These are phyloP conservation scores for Lactarius trivialis DNA, from an alignment of 768 basidiomycete genomes.

Conservation along the genomic window DNA sequence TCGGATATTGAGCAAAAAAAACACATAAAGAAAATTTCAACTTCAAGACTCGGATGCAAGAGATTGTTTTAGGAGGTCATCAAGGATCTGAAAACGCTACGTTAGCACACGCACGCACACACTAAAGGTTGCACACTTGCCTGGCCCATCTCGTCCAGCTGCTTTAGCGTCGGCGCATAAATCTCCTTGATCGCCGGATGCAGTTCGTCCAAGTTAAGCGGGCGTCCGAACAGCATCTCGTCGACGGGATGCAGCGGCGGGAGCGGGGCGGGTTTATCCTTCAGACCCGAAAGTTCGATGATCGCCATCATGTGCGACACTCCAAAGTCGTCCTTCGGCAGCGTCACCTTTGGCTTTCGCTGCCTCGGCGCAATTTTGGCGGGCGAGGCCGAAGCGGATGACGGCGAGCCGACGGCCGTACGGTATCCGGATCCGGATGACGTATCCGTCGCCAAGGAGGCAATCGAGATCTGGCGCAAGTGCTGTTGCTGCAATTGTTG, in stretches of 20 bases:
- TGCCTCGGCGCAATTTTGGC: constrained; percentile 32
- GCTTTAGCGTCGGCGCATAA: constrained; percentile 62
- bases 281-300: constrained; percentile 56
- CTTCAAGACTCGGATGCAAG: constrained; percentile 1
- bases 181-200: constrained; percentile 70
- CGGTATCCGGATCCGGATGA: constrained; percentile 24
- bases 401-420: constrained; percentile 20
- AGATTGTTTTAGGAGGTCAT: constrained; percentile 25
- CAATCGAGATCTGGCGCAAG: constrained; percentile 16
- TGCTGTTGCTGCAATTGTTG: neutral
- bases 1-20: neutral
- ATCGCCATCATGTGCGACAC: constrained; percentile 81
- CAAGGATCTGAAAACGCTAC: constrained; percentile 23
- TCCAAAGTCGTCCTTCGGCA: constrained; percentile 82
- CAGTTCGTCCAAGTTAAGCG: constrained; percentile 51
- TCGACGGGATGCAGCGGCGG: constrained; percentile 56
- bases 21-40: neutral
- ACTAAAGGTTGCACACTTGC: constrained; percentile 33
- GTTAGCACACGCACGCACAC: neutral
- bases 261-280: constrained; percentile 32
- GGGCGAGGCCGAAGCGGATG: constrained; percentile 8
- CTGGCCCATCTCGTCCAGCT: constrained; percentile 76
- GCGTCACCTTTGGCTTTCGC: constrained; percentile 37
- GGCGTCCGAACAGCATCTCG: constrained; percentile 63
- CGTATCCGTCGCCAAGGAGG: constrained; percentile 20